Evolutionary conservation across 2,329 filamentous ascomycete genomes (phyloP).

Genomic region (Fusarium concolor): DNA sequence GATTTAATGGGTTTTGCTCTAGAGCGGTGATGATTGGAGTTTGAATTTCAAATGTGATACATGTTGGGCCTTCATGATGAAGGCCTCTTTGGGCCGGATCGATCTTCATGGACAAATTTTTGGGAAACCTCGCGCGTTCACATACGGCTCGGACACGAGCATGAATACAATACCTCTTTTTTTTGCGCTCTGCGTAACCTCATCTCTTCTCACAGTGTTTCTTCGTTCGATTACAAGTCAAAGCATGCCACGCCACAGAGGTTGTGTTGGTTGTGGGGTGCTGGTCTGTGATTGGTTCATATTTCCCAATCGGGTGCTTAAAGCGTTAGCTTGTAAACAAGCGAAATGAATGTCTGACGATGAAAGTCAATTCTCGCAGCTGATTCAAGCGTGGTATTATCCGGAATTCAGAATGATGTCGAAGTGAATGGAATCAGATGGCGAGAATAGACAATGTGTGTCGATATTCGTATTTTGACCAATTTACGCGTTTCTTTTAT

Average conservation of each 20-base stretch:
- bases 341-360: constrained; percentile 28
- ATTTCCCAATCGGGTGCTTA: constrained; percentile 28
- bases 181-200: constrained; percentile 33
- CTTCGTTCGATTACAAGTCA: not conserved
- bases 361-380: not conserved
- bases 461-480: not conserved
- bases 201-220: not conserved
- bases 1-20: constrained; percentile 40
- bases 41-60: constrained; percentile 35
- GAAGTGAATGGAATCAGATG: not conserved
- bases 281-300: constrained; percentile 16
- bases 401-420: not conserved
- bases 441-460: not conserved
- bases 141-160: constrained; percentile 41
- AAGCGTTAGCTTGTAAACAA: constrained; percentile 11
- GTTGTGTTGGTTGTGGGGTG: constrained; percentile 6
- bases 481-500: not conserved
- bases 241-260: not conserved
- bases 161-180: constrained; percentile 46
- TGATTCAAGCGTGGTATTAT: not conserved
- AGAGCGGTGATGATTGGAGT: constrained; percentile 44
- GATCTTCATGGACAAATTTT: constrained; percentile 46
- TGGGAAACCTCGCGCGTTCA: constrained; percentile 44
- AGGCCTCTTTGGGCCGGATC: constrained; percentile 25
- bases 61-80: constrained; percentile 36